Conservation (phyloP, 768 basidiomycete genomes). For the Rubroboletus pulcherrimus region DNA sequence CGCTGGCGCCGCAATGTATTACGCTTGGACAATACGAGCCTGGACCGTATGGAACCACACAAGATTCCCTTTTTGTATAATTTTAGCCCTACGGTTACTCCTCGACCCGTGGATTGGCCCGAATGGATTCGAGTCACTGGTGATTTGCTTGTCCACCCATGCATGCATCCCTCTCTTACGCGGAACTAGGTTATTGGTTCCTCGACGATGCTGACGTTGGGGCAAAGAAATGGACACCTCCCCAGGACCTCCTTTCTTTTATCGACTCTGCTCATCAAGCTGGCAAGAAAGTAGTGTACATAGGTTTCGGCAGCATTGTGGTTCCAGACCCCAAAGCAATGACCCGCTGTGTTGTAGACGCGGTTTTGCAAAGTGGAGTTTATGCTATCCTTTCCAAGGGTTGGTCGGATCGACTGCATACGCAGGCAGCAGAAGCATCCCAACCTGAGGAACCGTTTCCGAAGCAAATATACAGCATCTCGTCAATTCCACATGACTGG, state of each 20-base stretch:
- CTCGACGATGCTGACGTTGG: constrained; percentile 89
- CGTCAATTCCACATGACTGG: constrained; percentile 94
- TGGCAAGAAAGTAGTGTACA: constrained; percentile 91
- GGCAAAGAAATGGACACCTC: constrained; percentile 85
- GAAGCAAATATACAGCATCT: constrained; percentile 76
- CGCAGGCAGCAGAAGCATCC: constrained; percentile 54
- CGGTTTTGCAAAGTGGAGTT: constrained; percentile 82
- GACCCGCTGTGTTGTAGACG: constrained; percentile 88
- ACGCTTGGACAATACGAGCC: constrained; percentile 71
- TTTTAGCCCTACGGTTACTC: constrained; percentile 87
- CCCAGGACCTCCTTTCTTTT: constrained; percentile 73
- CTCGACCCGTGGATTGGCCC: constrained; percentile 95
- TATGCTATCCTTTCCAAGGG: constrained; percentile 94
- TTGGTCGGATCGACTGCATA: constrained; percentile 88
- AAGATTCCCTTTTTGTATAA: constrained; percentile 98
- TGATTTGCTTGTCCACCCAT: constrained; percentile 27
- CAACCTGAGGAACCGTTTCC: constrained; percentile 72
- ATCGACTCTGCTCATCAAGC: constrained; percentile 71
- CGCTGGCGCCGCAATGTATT: constrained; percentile 83
- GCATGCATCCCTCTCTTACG: constrained; percentile 4
- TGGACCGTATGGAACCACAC: constrained; percentile 96
- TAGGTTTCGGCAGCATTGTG: constrained; percentile 97
- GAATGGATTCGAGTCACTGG: constrained; percentile 97
- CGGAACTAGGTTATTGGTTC: constrained; percentile 86
- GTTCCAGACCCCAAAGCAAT: constrained; percentile 92